Percentiles rank a stretch among this genome's conserved stretches.
phyloP scores from a whole-genome alignment of 1,139 yeast genomes.

The Suhomyces terraborum region DNA sequence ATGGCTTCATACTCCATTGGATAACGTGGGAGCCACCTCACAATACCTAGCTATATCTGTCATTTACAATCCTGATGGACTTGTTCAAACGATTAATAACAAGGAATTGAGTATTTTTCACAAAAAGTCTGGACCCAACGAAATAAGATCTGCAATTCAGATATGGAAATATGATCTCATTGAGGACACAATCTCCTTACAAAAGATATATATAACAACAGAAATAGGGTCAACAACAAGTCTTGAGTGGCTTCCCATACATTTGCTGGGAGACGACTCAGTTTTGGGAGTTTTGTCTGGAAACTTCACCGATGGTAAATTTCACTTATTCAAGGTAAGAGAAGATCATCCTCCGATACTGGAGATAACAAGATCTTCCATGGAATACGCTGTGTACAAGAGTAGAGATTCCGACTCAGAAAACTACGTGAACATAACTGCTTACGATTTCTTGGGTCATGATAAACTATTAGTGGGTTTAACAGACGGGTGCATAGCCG shows the following conservation, averaged over 20 bases:
- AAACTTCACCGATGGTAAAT: slow-evolving; percentile 62
- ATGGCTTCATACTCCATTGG: slow-evolving; percentile 46
- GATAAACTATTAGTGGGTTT: slow-evolving; percentile 62
- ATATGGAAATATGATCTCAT: slow-evolving; percentile 46
- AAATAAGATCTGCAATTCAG: slow-evolving; percentile 44
- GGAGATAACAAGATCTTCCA: slow-evolving; percentile 31
- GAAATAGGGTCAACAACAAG: slow-evolving; percentile 56
- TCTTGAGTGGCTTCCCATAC: slow-evolving; percentile 52
- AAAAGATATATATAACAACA: slow-evolving; percentile 39
- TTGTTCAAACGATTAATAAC: slow-evolving; percentile 27
- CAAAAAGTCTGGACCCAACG: slow-evolving; percentile 11
- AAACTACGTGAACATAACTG: slow-evolving; percentile 25
- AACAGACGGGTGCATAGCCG: slow-evolving; percentile 66
- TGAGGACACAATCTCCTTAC: slow-evolving; percentile 25
- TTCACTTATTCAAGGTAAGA: slow-evolving; percentile 52
- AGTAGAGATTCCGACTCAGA: not conserved
- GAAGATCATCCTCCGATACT: slow-evolving; percentile 22
- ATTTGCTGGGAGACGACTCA: slow-evolving; percentile 21
- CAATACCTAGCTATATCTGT: slow-evolving; percentile 57
- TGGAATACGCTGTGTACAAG: slow-evolving; percentile 22
- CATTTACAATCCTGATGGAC: slow-evolving; percentile 32
- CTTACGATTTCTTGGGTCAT: slow-evolving; percentile 57
- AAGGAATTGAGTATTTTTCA: slow-evolving; percentile 38
- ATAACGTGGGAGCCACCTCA: slow-evolving; percentile 15
- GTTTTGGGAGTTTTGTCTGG: slow-evolving; percentile 53